Percentiles rank a stretch among this genome's conserved stretches.
Evolutionary conservation across 306 rosid genomes (phyloP).

Genomic region (Crotalaria pallida): DNA sequence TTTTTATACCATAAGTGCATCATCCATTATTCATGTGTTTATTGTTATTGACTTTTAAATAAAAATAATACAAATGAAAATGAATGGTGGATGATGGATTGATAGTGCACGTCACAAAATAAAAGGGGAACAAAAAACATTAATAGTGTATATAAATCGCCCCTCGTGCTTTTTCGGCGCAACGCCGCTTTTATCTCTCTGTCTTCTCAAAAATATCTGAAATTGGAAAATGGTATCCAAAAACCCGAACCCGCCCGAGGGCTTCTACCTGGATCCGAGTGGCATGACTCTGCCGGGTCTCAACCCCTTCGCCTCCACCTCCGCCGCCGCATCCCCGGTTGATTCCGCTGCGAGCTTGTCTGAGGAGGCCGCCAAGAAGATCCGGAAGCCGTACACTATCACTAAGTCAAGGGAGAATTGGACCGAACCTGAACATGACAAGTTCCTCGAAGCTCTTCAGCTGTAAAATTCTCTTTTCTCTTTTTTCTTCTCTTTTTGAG

Average conservation of each 20-base stretch:
- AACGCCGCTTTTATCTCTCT: background rate
- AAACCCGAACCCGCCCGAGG: constrained; percentile 50
- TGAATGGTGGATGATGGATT: no score
- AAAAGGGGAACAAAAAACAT: no score
- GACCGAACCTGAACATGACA: constrained; percentile 91
- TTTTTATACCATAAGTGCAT: no score
- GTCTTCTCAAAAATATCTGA: background rate
- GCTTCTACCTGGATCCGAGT: constrained; percentile 56
- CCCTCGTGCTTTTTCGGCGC: background rate
- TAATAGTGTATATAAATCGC: background rate
- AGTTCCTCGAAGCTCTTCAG: constrained; percentile 87
- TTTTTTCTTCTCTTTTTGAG: background rate
- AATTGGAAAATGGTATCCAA: constrained; percentile 51
- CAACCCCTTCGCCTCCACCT: constrained; percentile 38
- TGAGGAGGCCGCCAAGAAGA: constrained; percentile 64
- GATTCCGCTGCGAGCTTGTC: constrained; percentile 26
- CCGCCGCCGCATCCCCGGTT: constrained; percentile 21
- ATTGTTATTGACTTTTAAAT: no score
- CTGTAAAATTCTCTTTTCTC: constrained; percentile 38
- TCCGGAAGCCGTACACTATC: constrained; percentile 78
- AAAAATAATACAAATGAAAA: no score
- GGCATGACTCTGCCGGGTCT: constrained; percentile 55
- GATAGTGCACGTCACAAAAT: no score
- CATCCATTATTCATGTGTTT: no score
- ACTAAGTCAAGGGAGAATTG: constrained; percentile 89